Evolutionary conservation across 768 basidiomycete genomes (phyloP), one percentile per base, ranked within the genome.

Genomic region (Flagelloscypha sp.): DNA sequence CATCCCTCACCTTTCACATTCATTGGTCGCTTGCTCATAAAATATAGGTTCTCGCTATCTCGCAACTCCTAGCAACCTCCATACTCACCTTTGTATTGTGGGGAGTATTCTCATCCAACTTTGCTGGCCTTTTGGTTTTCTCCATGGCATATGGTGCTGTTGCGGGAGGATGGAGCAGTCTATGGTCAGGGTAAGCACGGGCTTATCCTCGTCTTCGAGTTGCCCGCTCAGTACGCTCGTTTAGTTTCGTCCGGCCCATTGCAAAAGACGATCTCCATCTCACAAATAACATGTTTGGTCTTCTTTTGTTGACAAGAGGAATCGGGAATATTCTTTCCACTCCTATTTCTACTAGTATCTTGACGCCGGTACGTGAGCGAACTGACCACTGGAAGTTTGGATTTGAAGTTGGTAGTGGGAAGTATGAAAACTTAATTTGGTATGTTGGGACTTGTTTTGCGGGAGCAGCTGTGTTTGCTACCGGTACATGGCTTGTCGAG

Each of bases 381-480:
- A 12, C 24, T 3, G 23, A 32, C 18, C 15, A 12, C 13, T 9
- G 38, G 36, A 3, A 36, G 31, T 1, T 43, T 3, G 56, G 53
- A 8, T 59, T 57, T 19, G 40, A 47, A 3, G 55, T 56, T 2
- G 55, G 44, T 5, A 43, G 47, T 19, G 54, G 57, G 17, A 39
- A 43, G 32, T 58, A 50, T 27, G 43, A 45, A 17, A 47, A 36
- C 11, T 46, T 55, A 37, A 58, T 59, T 27, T 19, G 56, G 11
- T 59, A 56, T 35, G 41, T 48, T 3, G 56, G 57, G 13, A 44
- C 48, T 3, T 54, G 52, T 37, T 58, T 59, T 35, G 57, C 55
- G n/a, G 50, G 46, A 1, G 55, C 57, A 10, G 50, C 50, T 12
- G 33, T 43, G 2, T 24, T 55, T 7, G 40, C 49, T n/a, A n/a